Conservation (phyloP, 139 green algal genomes). For the Auxenochlorella pyrenoidosa region DNA sequence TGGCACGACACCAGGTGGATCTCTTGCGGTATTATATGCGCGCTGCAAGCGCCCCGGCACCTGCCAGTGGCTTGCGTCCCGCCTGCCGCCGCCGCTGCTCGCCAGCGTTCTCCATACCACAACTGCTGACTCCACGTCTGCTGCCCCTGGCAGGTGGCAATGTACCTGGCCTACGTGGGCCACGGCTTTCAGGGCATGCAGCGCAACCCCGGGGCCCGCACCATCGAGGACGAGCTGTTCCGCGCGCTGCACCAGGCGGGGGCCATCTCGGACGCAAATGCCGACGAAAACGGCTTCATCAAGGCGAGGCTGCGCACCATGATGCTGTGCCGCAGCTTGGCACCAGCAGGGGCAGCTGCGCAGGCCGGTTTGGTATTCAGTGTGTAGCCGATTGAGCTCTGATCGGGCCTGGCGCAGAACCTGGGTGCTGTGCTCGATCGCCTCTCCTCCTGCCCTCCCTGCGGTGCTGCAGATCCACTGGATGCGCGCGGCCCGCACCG, state of each 20-base stretch:
- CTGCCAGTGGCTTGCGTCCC: neutral
- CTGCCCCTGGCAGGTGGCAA: conserved; percentile 63
- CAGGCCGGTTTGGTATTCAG: neutral
- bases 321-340: neutral
- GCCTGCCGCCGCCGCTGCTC: neutral
- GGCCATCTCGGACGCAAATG: conserved; percentile 78
- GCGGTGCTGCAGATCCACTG: conserved; percentile 77
- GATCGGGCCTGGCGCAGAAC: neutral
- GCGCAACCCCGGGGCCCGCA: conserved; percentile 81
- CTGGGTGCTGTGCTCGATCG: neutral
- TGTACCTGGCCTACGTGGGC: conserved; percentile 85
- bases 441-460: neutral
- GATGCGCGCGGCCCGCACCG: conserved; percentile 91
- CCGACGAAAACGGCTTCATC: conserved; percentile 61
- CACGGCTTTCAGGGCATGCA: conserved; percentile 93
- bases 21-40: neutral
- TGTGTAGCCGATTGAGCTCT: too few relatives aligned
- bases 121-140: too few relatives aligned
- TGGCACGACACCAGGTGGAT: neutral
- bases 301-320: conserved; percentile 57
- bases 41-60: too few relatives aligned
- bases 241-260: conserved; percentile 75
- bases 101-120: too few relatives aligned
- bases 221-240: conserved; percentile 90
- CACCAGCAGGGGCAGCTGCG: neutral